Evolutionary conservation across 305 asterid species (phyloP).

Genomic region (Fraxinus ornus): DNA sequence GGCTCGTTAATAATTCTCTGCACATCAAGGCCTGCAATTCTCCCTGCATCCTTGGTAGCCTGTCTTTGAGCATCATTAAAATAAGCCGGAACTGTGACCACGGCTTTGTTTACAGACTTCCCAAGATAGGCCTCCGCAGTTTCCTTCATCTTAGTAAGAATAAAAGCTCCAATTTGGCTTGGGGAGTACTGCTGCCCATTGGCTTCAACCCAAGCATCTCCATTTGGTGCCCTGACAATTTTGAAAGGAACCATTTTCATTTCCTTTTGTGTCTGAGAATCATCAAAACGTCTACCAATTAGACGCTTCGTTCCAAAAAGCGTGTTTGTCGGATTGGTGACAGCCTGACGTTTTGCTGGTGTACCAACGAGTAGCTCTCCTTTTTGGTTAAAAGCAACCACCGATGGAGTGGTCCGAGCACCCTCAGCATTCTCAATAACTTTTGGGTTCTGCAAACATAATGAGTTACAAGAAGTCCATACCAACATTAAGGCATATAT

Average conservation of each 20-base stretch:
- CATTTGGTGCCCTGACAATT: slow-evolving; percentile 48
- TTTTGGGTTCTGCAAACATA: slow-evolving; percentile 32
- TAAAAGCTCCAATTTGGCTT: slow-evolving; percentile 49
- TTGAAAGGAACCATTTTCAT: slow-evolving; percentile 57
- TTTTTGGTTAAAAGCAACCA: slow-evolving; percentile 50
- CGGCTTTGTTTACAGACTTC: slow-evolving; percentile 47
- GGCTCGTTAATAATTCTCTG: slow-evolving; percentile 61
- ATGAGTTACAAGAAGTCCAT: neutral
- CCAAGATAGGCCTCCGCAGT: slow-evolving; percentile 61
- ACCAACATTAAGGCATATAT: neutral
- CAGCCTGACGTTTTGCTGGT: slow-evolving; percentile 59
- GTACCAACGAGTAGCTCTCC: slow-evolving; percentile 57
- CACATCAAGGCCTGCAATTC: slow-evolving; percentile 59
- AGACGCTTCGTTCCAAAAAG: slow-evolving; percentile 51
- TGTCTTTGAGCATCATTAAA: slow-evolving; percentile 63
- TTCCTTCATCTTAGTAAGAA: slow-evolving; percentile 55
- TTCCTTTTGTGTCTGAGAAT: slow-evolving; percentile 54
- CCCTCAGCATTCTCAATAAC: slow-evolving; percentile 56
- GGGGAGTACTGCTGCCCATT: slow-evolving; percentile 54
- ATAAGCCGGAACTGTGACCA: slow-evolving; percentile 58
- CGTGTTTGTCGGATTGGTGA: slow-evolving; percentile 52
- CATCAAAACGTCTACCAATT: slow-evolving; percentile 56
- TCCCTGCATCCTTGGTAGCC: slow-evolving; percentile 61
- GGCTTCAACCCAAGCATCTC: slow-evolving; percentile 62
- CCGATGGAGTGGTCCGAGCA: slow-evolving; percentile 57